Conservation (phyloP, 768 basidiomycete genomes). For the Naganishia onofrii region DNA sequence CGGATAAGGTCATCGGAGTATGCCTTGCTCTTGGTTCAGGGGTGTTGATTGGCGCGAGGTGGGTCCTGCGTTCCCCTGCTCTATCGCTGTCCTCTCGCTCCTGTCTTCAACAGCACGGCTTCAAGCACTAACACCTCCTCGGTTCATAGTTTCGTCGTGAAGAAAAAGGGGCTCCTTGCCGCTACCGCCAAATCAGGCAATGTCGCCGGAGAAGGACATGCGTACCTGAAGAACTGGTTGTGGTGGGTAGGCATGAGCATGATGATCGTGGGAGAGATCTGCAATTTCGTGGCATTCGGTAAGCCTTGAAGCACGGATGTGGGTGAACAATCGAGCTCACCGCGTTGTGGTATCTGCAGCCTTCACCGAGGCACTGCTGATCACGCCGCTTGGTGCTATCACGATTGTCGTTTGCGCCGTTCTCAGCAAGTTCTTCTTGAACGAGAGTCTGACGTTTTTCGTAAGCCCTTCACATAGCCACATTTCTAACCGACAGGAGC, state of each 20-base stretch:
- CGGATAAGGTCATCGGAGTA: conserved; percentile 55
- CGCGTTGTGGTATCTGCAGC: conserved; percentile 16
- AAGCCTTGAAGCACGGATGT: conserved; percentile 11
- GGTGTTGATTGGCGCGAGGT: conserved; percentile 69
- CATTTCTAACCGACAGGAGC: no score
- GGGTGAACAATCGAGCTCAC: background rate
- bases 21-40: conserved; percentile 62
- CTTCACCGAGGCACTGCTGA: conserved; percentile 67
- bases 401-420: conserved; percentile 95
- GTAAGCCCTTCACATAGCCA: conserved; percentile 41
- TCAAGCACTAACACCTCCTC: background rate
- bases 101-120: no score
- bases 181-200: conserved; percentile 48
- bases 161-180: conserved; percentile 86
- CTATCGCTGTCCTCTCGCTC: background rate
- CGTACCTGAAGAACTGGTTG: conserved; percentile 83
- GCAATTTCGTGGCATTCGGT: conserved; percentile 52
- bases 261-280: conserved; percentile 76
- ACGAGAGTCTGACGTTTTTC: conserved; percentile 89
- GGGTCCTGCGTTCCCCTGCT: conserved; percentile 10
- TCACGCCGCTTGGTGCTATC: conserved; percentile 92
- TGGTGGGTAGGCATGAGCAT: conserved; percentile 95
- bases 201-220: conserved; percentile 77
- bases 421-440: conserved; percentile 85
- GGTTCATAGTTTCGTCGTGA: conserved; percentile 80